Percentiles rank a stretch among this genome's conserved stretches.
phyloP scores from a whole-genome alignment of 202 grass and related monocot genomes.

The Digitaria exilis region DNA sequence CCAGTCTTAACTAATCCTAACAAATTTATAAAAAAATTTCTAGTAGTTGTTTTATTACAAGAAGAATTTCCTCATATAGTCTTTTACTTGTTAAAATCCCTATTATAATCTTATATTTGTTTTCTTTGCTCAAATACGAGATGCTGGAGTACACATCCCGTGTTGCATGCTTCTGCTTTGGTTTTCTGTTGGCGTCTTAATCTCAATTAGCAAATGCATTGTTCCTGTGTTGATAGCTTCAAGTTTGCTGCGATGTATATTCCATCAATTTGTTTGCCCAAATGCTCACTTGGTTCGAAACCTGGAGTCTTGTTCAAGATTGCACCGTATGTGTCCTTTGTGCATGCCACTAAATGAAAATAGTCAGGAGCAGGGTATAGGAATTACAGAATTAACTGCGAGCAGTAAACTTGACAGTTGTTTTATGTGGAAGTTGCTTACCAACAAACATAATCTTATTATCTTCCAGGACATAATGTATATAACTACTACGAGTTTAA shows the following conservation, averaged over 20 bases:
- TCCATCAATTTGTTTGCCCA: background rate
- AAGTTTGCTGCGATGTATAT: background rate
- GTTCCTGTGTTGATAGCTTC: background rate
- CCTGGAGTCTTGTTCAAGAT: background rate
- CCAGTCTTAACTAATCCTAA: background rate
- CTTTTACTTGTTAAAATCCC: background rate
- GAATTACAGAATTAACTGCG: background rate
- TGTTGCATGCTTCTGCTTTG: background rate
- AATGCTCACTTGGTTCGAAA: background rate
- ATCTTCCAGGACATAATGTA: background rate
- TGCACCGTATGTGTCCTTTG: background rate
- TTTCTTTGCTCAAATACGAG: background rate
- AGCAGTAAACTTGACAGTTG: background rate
- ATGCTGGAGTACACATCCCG: background rate
- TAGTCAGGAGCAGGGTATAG: background rate
- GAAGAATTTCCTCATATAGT: background rate
- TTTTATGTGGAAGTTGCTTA: background rate
- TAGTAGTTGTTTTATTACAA: background rate
- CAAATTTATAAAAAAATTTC: background rate
- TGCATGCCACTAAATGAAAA: constrained; percentile 8
- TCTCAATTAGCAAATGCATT: background rate
- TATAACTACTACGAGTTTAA: background rate
- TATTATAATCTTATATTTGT: too few relatives aligned
- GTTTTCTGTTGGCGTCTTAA: background rate
- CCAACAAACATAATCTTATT: background rate